Conservation (phyloP, 2,329 filamentous ascomycete species). For the Colletotrichum gloeosporioides region DNA sequence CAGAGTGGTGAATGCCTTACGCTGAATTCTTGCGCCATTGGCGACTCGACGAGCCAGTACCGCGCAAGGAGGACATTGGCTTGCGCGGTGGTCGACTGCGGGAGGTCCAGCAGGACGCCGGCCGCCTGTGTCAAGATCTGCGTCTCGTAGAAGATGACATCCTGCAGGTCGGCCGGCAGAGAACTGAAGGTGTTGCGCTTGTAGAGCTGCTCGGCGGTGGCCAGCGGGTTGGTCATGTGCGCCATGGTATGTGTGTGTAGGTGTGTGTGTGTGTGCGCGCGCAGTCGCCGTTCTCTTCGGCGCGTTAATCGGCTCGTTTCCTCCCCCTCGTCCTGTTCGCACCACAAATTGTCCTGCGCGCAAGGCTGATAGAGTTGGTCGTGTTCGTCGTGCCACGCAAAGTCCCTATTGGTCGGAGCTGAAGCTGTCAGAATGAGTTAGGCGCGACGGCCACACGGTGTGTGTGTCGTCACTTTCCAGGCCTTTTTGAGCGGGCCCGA, state of each 20-base stretch:
- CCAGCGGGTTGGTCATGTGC: constrained; percentile 67
- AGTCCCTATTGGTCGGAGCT: constrained; percentile 12
- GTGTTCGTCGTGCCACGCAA: neutral
- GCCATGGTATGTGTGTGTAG: constrained; percentile 2
- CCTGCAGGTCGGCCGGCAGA: constrained; percentile 72
- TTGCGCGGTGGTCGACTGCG: constrained; percentile 85
- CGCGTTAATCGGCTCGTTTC: neutral
- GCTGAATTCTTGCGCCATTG: constrained; percentile 64
- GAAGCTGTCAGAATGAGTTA: constrained; percentile 3
- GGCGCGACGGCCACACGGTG: neutral
- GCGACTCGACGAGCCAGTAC: constrained; percentile 72
- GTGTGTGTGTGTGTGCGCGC: neutral
- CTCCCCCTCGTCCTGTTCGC: neutral
- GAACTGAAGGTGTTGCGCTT: constrained; percentile 58
- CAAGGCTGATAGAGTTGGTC: constrained; percentile 3
- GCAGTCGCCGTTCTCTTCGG: neutral
- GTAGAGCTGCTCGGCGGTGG: constrained; percentile 73
- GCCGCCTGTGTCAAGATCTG: constrained; percentile 79
- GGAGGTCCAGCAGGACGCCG: constrained; percentile 80
- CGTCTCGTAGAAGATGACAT: constrained; percentile 73
- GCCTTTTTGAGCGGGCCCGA: neutral
- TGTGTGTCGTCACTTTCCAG: constrained; percentile 13
- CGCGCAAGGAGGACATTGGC: constrained; percentile 83
- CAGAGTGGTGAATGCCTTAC: constrained; percentile 33
- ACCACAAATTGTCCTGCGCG: neutral